phyloP scores from a whole-genome alignment of 345 rosid species.

The Lagerstroemia speciosa region DNA sequence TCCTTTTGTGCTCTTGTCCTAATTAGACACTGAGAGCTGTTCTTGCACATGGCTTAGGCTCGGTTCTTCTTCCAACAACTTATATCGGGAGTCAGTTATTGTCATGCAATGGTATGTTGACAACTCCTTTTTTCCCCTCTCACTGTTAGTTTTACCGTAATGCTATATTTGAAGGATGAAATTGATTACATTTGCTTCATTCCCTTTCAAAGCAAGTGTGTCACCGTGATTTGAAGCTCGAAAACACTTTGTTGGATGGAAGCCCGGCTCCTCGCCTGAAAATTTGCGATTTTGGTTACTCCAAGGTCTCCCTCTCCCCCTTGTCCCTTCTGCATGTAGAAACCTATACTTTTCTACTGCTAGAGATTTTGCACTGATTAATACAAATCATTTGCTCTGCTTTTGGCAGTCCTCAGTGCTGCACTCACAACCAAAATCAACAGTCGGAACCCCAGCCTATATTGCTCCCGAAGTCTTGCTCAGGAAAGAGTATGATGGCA shows the following conservation, averaged over 20 bases:
- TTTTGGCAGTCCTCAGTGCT: conserved; percentile 71
- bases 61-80: conserved; percentile 98
- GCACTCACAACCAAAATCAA: conserved; percentile 93
- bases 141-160: not conserved
- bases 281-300: conserved; percentile 92
- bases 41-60: conserved; percentile 42
- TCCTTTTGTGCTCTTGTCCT: conserved; percentile 1
- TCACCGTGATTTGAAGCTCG: conserved; percentile 86
- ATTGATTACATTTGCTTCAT: conserved; percentile 12
- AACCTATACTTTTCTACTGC: not conserved
- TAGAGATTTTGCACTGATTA: not conserved
- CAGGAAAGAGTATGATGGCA: conserved; percentile 86
- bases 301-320: conserved; percentile 53
- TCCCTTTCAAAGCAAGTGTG: conserved; percentile 72
- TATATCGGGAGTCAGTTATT: conserved; percentile 87
- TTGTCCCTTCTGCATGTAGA: not conserved
- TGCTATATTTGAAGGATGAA: not conserved
- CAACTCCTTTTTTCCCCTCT: conserved; percentile 2
- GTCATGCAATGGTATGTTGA: conserved; percentile 79
- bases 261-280: conserved; percentile 89
- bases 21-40: not conserved
- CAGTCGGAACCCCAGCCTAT: conserved; percentile 98
- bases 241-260: conserved; percentile 87
- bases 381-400: not conserved
- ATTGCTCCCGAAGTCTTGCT: conserved; percentile 91